Base-by-base conservation (phyloP, 768 basidiomycete species). In the Trametes sanguinea region DNA sequence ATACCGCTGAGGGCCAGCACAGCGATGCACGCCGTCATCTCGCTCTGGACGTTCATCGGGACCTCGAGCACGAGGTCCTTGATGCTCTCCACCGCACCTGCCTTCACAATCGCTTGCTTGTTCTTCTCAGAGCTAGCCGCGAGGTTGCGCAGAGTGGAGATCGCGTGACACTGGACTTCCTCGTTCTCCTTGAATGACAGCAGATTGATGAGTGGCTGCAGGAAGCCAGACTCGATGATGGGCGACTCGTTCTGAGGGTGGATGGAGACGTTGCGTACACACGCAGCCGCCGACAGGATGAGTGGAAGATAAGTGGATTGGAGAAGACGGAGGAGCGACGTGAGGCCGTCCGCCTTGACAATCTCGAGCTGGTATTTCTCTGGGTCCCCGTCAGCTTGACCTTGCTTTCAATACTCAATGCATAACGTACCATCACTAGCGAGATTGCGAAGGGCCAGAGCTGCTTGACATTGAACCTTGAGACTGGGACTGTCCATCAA, bases 331-430 rank as follows among this genome's bases (percentile, higher is more conserved):
- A 98, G 85, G 39, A 99, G 84, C 6, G 96, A 89, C 54, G 89
- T 85, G 16, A 99, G 83, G 48, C 97, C 97, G 63, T 96, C 93
- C 39, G 92, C 88, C 74, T 94, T 95, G 71, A 99, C 97, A 57
- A 99, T 98, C 74, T 99, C 97, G 53, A 98, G 81, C 69, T 98
- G 97, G 74, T 98, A 99, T 78, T 97, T 98, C 78, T 98, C 95
- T 98, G 73, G 4, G 51, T 11, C 37, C 6, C 11, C n/a, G 13
- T 46, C 8, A 13, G 8, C 44, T n/a, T 14, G 4, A 29, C 9
- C 22, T 4, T 11, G 22, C 1, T 22, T 5, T 32, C 3, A 14
- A 27, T 27, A 60, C 17, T 40, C 37, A 16, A n/a, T 44, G 17
- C 5, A 37, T 37, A 40, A 73, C 80, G 68, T 72, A 95, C 95